Percentiles rank a stretch among this genome's conserved stretches.
phyloP scores from a whole-genome alignment of 2,329 filamentous ascomycete species.

The Erysiphe pulchra region DNA sequence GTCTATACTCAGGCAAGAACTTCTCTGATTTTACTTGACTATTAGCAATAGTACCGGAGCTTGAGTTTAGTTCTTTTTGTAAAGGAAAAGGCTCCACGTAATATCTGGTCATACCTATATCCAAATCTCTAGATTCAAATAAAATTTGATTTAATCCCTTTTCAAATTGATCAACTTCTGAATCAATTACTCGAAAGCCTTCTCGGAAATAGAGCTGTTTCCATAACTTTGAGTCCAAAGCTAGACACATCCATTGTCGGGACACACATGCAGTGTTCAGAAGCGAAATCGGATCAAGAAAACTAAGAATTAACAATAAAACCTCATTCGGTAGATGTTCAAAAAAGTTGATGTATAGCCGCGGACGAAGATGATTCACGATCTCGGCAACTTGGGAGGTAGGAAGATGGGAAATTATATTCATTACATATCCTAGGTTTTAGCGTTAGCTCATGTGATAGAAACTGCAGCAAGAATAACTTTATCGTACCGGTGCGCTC shows the following conservation, averaged over 20 bases:
- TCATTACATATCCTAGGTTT: conserved; percentile 48
- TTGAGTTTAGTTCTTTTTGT: conserved; percentile 17
- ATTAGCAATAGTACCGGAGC: conserved; percentile 10
- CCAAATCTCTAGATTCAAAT: conserved; percentile 25
- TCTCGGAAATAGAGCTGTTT: conserved; percentile 57
- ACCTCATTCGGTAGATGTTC: conserved; percentile 69
- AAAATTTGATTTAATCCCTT: conserved; percentile 17
- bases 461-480: background rate
- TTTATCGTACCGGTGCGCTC: conserved; percentile 10
- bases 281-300: conserved; percentile 58
- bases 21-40: conserved; percentile 1
- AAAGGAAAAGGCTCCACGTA: conserved; percentile 8
- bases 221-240: conserved; percentile 71
- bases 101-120: conserved; percentile 26
- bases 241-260: conserved; percentile 54
- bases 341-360: conserved; percentile 84
- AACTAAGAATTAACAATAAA: conserved; percentile 68
- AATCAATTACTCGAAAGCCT: conserved; percentile 52
- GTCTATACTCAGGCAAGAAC: background rate
- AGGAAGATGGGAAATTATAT: conserved; percentile 50
- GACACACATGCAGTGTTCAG: conserved; percentile 58
- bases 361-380: conserved; percentile 52
- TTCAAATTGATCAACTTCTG: conserved; percentile 43
- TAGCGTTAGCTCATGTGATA: conserved; percentile 3
- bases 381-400: conserved; percentile 60